phyloP scores from a whole-genome alignment of 495 filamentous ascomycete genomes.

The Aspergillus nidulans region DNA sequence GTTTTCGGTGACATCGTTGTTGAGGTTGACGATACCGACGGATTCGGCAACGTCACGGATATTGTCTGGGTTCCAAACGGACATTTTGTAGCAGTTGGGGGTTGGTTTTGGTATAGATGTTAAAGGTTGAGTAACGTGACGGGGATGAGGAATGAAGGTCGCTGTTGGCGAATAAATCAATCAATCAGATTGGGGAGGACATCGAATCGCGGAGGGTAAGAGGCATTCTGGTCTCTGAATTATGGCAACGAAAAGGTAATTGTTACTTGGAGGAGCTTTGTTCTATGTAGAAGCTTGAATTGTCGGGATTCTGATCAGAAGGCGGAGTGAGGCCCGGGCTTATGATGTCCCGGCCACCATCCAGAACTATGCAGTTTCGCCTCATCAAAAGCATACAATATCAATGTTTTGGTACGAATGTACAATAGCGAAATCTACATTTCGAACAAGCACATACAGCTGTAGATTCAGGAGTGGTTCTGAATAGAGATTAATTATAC shows the following conservation, averaged over 20 bases:
- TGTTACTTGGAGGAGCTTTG: background rate
- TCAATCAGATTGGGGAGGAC: background rate
- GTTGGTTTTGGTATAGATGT: background rate
- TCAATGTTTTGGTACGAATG: too few relatives aligned
- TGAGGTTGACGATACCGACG: conserved; percentile 74
- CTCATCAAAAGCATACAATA: background rate
- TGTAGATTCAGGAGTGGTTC: background rate
- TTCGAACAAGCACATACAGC: too few relatives aligned
- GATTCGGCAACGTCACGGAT: conserved; percentile 94
- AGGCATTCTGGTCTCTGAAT: conserved; percentile 3
- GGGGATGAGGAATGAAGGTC: background rate
- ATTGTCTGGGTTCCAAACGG: conserved; percentile 93
- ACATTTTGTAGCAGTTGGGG: conserved; percentile 31
- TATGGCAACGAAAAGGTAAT: background rate
- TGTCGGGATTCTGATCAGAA: background rate
- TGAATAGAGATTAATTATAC: conserved; percentile 7
- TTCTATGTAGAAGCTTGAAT: background rate
- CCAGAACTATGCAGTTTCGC: background rate
- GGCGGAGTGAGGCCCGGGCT: conserved; percentile 13
- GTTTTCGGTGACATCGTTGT: conserved; percentile 75
- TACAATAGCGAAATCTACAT: too few relatives aligned
- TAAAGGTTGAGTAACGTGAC: background rate
- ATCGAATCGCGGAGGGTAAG: background rate
- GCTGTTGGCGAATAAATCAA: background rate
- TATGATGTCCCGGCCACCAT: conserved; percentile 10